These are phyloP conservation scores for Phytophthora melonis DNA, from an alignment of 352 stramenopile species.

Conservation along the genomic window DNA sequence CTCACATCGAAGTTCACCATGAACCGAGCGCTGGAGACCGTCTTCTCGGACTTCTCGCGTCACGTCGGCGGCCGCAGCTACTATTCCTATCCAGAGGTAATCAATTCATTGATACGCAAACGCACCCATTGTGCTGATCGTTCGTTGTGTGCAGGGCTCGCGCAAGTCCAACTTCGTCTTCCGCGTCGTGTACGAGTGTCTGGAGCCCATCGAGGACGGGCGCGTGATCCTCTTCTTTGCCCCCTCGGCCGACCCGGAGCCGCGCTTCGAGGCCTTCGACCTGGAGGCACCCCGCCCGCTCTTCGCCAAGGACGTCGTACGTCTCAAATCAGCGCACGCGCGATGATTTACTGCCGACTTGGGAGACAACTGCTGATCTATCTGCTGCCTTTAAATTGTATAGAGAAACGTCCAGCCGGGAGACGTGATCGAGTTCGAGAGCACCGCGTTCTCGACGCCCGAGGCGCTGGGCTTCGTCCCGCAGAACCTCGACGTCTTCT, in stretches of 20 bases:
- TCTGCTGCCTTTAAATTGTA: neutral
- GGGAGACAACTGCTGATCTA: neutral
- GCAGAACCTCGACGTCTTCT: conserved; percentile 57
- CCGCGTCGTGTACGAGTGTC: conserved; percentile 54
- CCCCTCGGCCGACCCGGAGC: conserved; percentile 45
- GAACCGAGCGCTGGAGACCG: conserved; percentile 76
- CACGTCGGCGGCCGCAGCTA: conserved; percentile 53
- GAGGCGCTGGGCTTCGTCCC: conserved; percentile 72
- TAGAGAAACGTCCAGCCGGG: conserved; percentile 59
- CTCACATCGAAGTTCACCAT: conserved; percentile 37
- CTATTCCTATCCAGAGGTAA: conserved; percentile 73
- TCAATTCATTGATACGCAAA: neutral
- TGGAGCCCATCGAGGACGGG: conserved; percentile 44
- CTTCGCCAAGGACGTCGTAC: conserved; percentile 73
- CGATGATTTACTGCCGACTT: neutral
- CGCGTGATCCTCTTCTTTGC: conserved; percentile 78
- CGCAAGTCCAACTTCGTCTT: conserved; percentile 60
- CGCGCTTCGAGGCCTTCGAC: conserved; percentile 67
- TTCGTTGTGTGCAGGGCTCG: conserved; percentile 42
- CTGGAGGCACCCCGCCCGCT: conserved; percentile 60
- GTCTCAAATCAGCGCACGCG: conserved; percentile 13
- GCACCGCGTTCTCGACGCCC: conserved; percentile 62
- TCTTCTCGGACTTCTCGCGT: conserved; percentile 68
- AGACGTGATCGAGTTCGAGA: conserved; percentile 75
- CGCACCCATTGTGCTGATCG: neutral